Percentiles rank a stretch among this genome's conserved stretches.
Conservation (phyloP, 352 stramenopile genomes). For the Pythium phragmitis region DNA sequence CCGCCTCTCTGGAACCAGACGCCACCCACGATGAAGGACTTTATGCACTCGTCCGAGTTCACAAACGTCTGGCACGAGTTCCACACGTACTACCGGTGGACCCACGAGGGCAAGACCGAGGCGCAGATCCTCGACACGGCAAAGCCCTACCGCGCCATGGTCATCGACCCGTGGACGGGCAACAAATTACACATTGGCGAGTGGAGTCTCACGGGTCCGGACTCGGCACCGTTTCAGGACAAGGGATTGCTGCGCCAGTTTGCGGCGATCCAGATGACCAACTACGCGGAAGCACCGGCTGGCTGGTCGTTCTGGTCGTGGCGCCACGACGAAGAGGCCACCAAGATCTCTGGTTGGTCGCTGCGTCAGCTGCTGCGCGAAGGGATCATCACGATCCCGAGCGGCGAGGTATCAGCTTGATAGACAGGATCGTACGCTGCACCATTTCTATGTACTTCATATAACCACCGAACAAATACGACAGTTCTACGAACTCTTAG, state of each 20-base stretch:
- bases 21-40: slow-evolving; percentile 25
- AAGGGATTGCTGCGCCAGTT: slow-evolving; percentile 12
- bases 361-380: slow-evolving; percentile 22
- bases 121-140: slow-evolving; percentile 17
- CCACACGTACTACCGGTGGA: slow-evolving; percentile 56
- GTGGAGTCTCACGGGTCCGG: slow-evolving; percentile 26
- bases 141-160: neutral
- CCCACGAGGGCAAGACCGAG: slow-evolving; percentile 26
- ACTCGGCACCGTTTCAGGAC: slow-evolving; percentile 19
- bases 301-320: slow-evolving; percentile 38
- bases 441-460: neutral
- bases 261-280: slow-evolving; percentile 21
- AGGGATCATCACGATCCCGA: neutral
- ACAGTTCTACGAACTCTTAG: slow-evolving; percentile 3
- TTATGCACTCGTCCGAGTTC: slow-evolving; percentile 35
- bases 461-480: slow-evolving; percentile 23
- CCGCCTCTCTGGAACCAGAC: slow-evolving; percentile 46
- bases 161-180: slow-evolving; percentile 23
- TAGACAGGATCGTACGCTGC: neutral
- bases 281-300: slow-evolving; percentile 22
- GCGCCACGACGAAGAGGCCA: slow-evolving; percentile 21
- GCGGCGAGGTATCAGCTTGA: neutral
- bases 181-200: slow-evolving; percentile 54
- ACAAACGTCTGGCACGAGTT: slow-evolving; percentile 61
- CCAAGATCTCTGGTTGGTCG: slow-evolving; percentile 16